These are phyloP conservation scores for Acmispon strigosus DNA, from an alignment of 306 rosid species.

Conservation along the genomic window DNA sequence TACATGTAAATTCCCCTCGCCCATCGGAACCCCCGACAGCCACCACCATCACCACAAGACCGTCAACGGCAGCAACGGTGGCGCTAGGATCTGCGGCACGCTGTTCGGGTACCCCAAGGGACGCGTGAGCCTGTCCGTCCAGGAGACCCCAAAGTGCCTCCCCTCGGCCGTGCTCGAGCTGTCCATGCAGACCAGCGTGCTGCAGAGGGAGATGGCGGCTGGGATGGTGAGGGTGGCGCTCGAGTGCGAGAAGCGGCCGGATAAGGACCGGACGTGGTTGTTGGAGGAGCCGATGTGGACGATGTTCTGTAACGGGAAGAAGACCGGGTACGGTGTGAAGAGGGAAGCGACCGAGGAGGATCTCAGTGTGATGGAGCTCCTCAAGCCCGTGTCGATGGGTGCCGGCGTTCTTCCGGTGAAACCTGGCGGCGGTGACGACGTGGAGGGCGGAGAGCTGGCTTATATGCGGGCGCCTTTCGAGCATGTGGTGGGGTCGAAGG, in stretches of 20 bases:
- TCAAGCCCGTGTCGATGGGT: conserved; percentile 69
- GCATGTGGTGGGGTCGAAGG: conserved; percentile 58
- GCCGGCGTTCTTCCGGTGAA: conserved; percentile 67
- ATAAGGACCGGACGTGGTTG: conserved; percentile 50
- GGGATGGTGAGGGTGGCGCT: conserved; percentile 81
- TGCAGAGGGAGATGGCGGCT: conserved; percentile 60
- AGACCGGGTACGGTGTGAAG: conserved; percentile 58
- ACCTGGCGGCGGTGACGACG: conserved; percentile 26
- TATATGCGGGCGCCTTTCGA: conserved; percentile 73
- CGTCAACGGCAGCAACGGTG: neutral
- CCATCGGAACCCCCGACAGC: conserved; percentile 2
- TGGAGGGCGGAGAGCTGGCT: conserved; percentile 49
- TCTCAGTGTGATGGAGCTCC: conserved; percentile 57
- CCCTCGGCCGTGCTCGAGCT: conserved; percentile 55
- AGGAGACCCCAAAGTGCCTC: conserved; percentile 46
- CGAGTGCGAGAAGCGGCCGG: conserved; percentile 65
- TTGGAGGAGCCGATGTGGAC: conserved; percentile 64
- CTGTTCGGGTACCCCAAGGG: conserved; percentile 63
- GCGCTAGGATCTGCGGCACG: conserved; percentile 45
- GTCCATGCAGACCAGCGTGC: conserved; percentile 51
- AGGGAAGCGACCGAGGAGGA: conserved; percentile 69
- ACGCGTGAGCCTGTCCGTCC: conserved; percentile 61
- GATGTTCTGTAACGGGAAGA: conserved; percentile 80
- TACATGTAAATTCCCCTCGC: conserved; percentile 48
- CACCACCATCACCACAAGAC: neutral